phyloP scores from a whole-genome alignment of 1,284 basidiomycete genomes.

The Irpex rosettiformis region DNA sequence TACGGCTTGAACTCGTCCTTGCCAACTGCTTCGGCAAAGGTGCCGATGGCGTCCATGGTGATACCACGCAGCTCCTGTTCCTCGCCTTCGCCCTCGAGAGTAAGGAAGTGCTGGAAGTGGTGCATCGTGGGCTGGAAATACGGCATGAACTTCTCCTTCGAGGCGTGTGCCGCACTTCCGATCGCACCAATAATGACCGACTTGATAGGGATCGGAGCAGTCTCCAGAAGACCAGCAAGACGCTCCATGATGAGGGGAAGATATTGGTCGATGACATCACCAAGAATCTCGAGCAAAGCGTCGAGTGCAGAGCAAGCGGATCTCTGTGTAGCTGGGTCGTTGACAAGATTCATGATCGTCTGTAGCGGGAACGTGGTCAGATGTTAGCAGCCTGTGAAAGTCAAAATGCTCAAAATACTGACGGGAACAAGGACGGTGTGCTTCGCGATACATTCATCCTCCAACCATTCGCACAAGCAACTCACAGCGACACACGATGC shows the following conservation, averaged over 20 bases:
- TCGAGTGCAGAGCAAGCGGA: slow-evolving; percentile 96
- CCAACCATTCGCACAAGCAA: slow-evolving; percentile 97
- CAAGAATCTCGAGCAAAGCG: slow-evolving; percentile 93
- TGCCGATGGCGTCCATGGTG: slow-evolving; percentile 97
- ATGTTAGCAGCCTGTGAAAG: slow-evolving; percentile 4
- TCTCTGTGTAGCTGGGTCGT: slow-evolving; percentile 85
- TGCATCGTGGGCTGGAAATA: slow-evolving; percentile 96
- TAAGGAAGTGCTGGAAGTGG: slow-evolving; percentile 84
- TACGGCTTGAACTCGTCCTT: slow-evolving; percentile 93
- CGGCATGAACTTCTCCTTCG: slow-evolving; percentile 87
- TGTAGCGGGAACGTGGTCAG: slow-evolving; percentile 25
- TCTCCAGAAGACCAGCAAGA: slow-evolving; percentile 85
- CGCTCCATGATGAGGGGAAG: slow-evolving; percentile 95
- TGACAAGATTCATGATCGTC: slow-evolving; percentile 89
- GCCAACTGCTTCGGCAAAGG: slow-evolving; percentile 96
- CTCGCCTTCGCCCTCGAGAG: slow-evolving; percentile 81
- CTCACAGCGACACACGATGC: slow-evolving; percentile 94
- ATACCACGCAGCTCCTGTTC: slow-evolving; percentile 96
- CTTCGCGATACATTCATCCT: slow-evolving; percentile 87
- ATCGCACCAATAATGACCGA: slow-evolving; percentile 97
- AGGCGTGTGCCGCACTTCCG: slow-evolving; percentile 97
- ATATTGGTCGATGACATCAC: slow-evolving; percentile 89
- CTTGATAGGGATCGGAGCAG: slow-evolving; percentile 85
- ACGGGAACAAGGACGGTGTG: slow-evolving; percentile 88
- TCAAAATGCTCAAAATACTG: slow-evolving; percentile 27